Percentiles rank a stretch among this genome's conserved stretches.
Evolutionary conservation across 2,329 filamentous ascomycete genomes (phyloP).

Genomic region (Fusarium buharicum): DNA sequence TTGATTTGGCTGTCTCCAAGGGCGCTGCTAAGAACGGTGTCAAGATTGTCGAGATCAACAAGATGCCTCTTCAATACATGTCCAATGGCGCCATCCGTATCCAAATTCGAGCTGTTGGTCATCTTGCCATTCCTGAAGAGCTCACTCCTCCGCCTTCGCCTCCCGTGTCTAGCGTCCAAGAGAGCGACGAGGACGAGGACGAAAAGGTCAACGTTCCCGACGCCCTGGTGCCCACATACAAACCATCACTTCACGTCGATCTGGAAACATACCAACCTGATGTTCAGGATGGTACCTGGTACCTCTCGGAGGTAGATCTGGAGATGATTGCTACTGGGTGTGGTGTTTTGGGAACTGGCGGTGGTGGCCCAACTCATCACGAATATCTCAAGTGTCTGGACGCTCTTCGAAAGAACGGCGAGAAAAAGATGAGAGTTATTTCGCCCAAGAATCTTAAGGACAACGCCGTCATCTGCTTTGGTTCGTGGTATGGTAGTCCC

Average conservation of each 20-base stretch:
- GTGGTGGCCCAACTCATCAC: constrained; percentile 52
- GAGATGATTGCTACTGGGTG: constrained; percentile 52
- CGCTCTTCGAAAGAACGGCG: constrained; percentile 48
- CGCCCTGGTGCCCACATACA: constrained; percentile 46
- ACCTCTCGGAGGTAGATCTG: constrained; percentile 51
- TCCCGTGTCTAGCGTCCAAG: constrained; percentile 5
- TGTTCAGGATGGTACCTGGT: constrained; percentile 49
- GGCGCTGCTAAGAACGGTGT: constrained; percentile 50
- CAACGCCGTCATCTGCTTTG: constrained; percentile 54
- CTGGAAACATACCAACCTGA: constrained; percentile 47
- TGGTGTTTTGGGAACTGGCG: constrained; percentile 52
- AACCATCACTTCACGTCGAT: constrained; percentile 47
- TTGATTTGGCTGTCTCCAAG: constrained; percentile 47
- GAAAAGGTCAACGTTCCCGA: constrained; percentile 46
- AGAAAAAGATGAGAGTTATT: constrained; percentile 55
- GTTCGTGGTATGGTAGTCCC: constrained; percentile 58
- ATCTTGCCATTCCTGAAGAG: constrained; percentile 46
- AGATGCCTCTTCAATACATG: constrained; percentile 53
- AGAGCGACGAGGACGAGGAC: constrained; percentile 38
- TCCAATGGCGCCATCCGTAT: constrained; percentile 50
- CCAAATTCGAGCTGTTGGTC: constrained; percentile 50
- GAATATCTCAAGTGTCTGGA: constrained; percentile 58
- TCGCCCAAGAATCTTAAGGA: constrained; percentile 52
- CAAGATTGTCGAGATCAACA: constrained; percentile 59
- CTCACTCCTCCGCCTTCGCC: constrained; percentile 41